phyloP scores from a whole-genome alignment of 1,284 basidiomycete genomes.

The Austroboletus novae-zelandiae region DNA sequence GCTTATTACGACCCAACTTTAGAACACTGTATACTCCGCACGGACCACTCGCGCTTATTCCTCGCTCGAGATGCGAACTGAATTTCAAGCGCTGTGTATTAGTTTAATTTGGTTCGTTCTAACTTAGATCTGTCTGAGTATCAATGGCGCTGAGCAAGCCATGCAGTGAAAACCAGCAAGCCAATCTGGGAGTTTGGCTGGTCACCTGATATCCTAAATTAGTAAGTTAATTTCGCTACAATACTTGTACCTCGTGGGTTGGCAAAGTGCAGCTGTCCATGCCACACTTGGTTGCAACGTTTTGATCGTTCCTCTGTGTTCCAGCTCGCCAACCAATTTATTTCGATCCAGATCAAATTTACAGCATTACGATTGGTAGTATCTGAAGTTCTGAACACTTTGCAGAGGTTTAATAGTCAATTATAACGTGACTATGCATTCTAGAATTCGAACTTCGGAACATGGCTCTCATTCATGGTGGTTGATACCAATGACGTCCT shows the following conservation, averaged over 20 bases:
- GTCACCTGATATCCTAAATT: background rate
- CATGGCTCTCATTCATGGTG: background rate
- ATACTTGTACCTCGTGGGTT: constrained; percentile 25
- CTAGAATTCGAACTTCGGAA: too few relatives aligned
- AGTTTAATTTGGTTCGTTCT: background rate
- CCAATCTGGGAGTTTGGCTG: background rate
- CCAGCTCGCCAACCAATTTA: constrained; percentile 1
- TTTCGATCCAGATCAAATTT: background rate
- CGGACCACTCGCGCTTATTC: background rate
- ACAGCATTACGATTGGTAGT: background rate
- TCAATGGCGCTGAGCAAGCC: background rate
- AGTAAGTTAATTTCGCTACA: background rate
- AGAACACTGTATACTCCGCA: too few relatives aligned
- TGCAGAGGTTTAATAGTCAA: constrained; percentile 9
- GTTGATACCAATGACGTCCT: background rate
- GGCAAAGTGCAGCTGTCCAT: constrained; percentile 12
- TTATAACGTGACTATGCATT: background rate
- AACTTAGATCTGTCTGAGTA: background rate
- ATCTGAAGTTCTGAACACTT: background rate
- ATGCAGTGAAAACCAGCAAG: constrained; percentile 1
- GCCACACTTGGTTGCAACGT: constrained; percentile 11
- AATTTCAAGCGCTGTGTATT: background rate
- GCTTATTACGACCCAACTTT: background rate
- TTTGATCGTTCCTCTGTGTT: background rate
- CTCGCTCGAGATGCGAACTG: constrained; percentile 12